Percentiles rank a stretch among this genome's conserved stretches.
phyloP scores from a whole-genome alignment of 768 basidiomycete genomes.

The Suillus luteus region DNA sequence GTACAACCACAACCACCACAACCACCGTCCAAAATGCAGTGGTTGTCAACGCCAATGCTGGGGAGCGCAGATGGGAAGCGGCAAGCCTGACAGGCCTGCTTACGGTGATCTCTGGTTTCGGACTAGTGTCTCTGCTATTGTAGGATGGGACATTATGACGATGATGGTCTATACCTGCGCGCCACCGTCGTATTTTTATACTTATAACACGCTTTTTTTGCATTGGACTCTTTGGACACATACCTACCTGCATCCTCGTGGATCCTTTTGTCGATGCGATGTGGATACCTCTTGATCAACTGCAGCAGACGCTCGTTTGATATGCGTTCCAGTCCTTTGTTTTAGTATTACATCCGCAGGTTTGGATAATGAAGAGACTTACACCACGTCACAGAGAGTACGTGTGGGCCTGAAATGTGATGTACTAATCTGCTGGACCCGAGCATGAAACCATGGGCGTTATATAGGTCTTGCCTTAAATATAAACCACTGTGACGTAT shows the following conservation, averaged over 20 bases:
- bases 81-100: slow-evolving; percentile 17
- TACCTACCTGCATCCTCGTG: slow-evolving; percentile 20
- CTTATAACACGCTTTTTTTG: slow-evolving; percentile 16
- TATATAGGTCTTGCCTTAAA: not conserved
- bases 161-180: not conserved
- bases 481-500: not conserved
- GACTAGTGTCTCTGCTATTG: slow-evolving; percentile 27
- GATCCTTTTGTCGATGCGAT: slow-evolving; percentile 11
- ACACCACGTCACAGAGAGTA: not conserved
- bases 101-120: slow-evolving; percentile 22
- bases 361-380: slow-evolving; percentile 16
- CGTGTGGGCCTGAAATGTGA: not conserved
- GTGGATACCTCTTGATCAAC: slow-evolving; percentile 13
- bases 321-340: slow-evolving; percentile 15
- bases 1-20: slow-evolving; percentile 26
- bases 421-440: not conserved
- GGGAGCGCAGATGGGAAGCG: slow-evolving; percentile 26
- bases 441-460: not conserved
- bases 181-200: slow-evolving; percentile 8
- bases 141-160: slow-evolving; percentile 12
- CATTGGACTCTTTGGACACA: slow-evolving; percentile 28
- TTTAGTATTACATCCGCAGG: slow-evolving; percentile 19
- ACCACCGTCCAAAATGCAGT: slow-evolving; percentile 13
- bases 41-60: slow-evolving; percentile 25
- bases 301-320: slow-evolving; percentile 24